Evolutionary conservation across 176 grass and related monocot species (phyloP), one percentile per base, ranked within the genome.

Genomic region (Lolium rigidum): DNA sequence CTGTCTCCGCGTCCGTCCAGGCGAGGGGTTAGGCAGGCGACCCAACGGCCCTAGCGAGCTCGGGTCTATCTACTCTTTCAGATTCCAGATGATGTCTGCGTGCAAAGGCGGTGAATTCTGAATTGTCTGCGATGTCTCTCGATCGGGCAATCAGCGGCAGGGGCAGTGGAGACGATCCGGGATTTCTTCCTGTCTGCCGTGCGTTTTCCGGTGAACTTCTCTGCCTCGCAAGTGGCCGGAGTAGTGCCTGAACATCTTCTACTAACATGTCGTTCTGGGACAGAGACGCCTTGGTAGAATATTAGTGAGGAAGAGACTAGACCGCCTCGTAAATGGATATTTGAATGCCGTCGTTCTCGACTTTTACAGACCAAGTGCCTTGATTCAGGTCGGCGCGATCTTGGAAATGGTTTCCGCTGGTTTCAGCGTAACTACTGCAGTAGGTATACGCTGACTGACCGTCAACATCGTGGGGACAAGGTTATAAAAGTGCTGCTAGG

Each of bases 401-500:
- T 31, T 22, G 15, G 41, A 14, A 66, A 65, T 80, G 58, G 72
- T 24, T 41, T 41, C 17, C 9, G 73, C 47, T 43, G 22, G 58
- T 74, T 80, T 66, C 37, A 10, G 11, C 31, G 17, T 69, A 80
- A 56, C 87, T 57, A 22, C 81, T 26, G 1, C 16, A 31, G 14
- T 59, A 56, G 25, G 26, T 76, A 78, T 76, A 78, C 41, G 10
- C 2, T 60, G 64, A 78, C 10, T 63, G 31, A 63, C 66, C 56
- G 21, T 64, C 77, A 9, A 15, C 66, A 70, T 70, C 75, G 31
- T 57, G 9, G 51, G 12, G 52, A 41, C 54, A 52, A 47, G 72
- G 14, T 50, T 17, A 43, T 43, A 43, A 43, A 43, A 43, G 41
- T 43, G 54, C 10, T 43, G 14, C 50, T 52, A 15, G 4, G 14